phyloP scores from a whole-genome alignment of 306 rosid genomes.

The Vachellia pachyceras region DNA sequence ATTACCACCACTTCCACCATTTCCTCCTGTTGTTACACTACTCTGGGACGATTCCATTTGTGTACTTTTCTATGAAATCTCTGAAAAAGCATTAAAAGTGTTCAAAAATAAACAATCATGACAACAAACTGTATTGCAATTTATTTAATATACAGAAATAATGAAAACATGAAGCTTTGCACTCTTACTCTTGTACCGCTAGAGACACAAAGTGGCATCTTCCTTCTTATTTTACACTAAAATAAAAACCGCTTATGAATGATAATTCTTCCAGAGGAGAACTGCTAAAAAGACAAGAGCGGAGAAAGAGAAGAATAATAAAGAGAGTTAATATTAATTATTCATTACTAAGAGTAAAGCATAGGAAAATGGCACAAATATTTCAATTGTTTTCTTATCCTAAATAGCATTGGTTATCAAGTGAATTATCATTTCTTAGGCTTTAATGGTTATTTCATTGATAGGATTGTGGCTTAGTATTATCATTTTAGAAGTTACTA shows the following conservation, averaged over 20 bases:
- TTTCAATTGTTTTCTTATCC: background rate
- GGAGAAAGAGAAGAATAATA: background rate
- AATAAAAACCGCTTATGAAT: background rate
- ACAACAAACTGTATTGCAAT: background rate
- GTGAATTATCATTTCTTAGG: background rate
- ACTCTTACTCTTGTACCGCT: background rate
- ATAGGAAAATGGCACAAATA: background rate
- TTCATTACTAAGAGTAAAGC: too few species aligned
- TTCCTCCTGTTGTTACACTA: constrained; percentile 52
- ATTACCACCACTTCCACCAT: constrained; percentile 72
- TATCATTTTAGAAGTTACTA: background rate
- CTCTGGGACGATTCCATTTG: constrained; percentile 71
- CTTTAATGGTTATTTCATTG: background rate
- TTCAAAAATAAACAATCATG: background rate
- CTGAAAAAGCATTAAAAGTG: background rate
- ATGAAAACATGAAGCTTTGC: background rate
- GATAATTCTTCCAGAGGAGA: background rate
- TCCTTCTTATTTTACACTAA: background rate
- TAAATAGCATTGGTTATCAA: background rate
- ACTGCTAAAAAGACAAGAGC: background rate
- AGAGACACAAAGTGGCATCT: background rate
- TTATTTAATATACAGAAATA: background rate
- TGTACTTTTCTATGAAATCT: constrained; percentile 12
- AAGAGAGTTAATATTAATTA: background rate
- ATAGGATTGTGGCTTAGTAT: background rate